A percentile compares a stretch with the other conserved stretches of the same genome.
Conservation (phyloP, 2,329 filamentous ascomycete genomes). For the Ophiocordyceps sinensis region DNA sequence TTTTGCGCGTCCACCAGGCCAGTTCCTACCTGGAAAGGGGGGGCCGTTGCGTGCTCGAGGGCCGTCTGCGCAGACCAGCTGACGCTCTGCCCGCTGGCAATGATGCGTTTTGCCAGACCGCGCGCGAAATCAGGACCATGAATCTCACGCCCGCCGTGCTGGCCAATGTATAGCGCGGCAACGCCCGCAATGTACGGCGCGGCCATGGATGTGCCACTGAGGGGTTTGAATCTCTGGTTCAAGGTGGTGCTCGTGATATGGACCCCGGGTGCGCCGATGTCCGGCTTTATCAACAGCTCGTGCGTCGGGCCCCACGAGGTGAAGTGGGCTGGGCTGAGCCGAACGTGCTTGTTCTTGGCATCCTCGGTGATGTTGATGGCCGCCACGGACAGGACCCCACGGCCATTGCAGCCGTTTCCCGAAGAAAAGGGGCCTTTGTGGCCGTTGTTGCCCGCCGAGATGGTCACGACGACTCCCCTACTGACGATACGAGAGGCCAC, state of each 20-base stretch:
- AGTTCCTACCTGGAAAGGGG: slow-evolving; percentile 27
- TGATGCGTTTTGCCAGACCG: slow-evolving; percentile 18
- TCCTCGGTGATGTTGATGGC: slow-evolving; percentile 28
- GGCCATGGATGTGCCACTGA: slow-evolving; percentile 42
- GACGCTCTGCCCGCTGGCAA: slow-evolving; percentile 18
- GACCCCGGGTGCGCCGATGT: slow-evolving; percentile 33
- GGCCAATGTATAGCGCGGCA: slow-evolving; percentile 29
- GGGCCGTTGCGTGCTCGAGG: slow-evolving; percentile 6
- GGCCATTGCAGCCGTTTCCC: slow-evolving; percentile 17
- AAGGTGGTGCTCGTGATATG: slow-evolving; percentile 35
- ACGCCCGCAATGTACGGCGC: slow-evolving; percentile 37
- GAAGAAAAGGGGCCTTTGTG: slow-evolving; percentile 30
- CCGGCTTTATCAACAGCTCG: slow-evolving; percentile 35
- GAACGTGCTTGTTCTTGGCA: slow-evolving; percentile 16
- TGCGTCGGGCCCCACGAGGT: slow-evolving; percentile 38
- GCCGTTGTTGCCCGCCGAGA: slow-evolving; percentile 38
- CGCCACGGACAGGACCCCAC: slow-evolving; percentile 19
- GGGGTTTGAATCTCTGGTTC: slow-evolving; percentile 25
- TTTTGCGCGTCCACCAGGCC: slow-evolving; percentile 31
- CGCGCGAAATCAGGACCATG: slow-evolving; percentile 21
- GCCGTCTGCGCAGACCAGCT: slow-evolving; percentile 12
- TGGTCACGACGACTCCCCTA: slow-evolving; percentile 31
- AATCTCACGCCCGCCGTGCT: slow-evolving; percentile 23
- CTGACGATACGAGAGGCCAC: slow-evolving; percentile 25
- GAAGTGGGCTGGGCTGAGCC: slow-evolving; percentile 26